These are phyloP conservation scores for Miamiensis avidus DNA, from an alignment of 169 alveolate species.

Conservation along the genomic window DNA sequence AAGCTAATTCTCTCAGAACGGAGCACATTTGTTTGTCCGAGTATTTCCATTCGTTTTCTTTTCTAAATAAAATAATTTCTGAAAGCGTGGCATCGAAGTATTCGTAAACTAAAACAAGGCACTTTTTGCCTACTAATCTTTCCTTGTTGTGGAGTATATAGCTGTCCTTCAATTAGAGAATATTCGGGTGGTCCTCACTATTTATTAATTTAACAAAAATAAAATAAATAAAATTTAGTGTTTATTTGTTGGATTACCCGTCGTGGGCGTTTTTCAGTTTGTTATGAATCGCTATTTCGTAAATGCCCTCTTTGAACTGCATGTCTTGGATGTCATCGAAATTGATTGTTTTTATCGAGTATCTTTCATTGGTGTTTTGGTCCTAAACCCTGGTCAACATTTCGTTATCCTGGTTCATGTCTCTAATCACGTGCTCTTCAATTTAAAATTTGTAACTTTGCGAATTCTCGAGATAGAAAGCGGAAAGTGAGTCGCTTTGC, in stretches of 20 bases:
- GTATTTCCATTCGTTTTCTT: slow-evolving; percentile 40
- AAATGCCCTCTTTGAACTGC: slow-evolving; percentile 40
- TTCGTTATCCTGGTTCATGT: slow-evolving; percentile 33
- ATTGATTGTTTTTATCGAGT: slow-evolving; percentile 29
- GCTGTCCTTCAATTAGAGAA: slow-evolving; percentile 26
- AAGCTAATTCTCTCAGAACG: slow-evolving; percentile 34
- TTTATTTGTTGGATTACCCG: slow-evolving; percentile 8
- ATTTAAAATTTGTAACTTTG: slow-evolving; percentile 4
- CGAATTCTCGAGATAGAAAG: too few relatives aligned
- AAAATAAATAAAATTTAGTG: not conserved
- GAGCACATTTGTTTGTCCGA: slow-evolving; percentile 27
- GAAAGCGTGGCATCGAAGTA: slow-evolving; percentile 43
- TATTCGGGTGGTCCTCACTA: not conserved
- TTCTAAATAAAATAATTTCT: slow-evolving; percentile 45
- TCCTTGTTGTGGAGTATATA: slow-evolving; percentile 35
- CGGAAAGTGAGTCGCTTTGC: too few relatives aligned
- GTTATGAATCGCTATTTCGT: slow-evolving; percentile 31
- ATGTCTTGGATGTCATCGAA: slow-evolving; percentile 42
- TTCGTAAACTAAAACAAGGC: slow-evolving; percentile 32
- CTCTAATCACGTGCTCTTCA: slow-evolving; percentile 33
- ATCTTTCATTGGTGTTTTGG: slow-evolving; percentile 35
- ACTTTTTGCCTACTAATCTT: slow-evolving; percentile 15
- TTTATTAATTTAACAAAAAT: not conserved
- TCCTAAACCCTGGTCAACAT: slow-evolving; percentile 30
- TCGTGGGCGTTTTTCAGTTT: not conserved